phyloP scores from a whole-genome alignment of 257 asterid species.

The Solanum rostratum region DNA sequence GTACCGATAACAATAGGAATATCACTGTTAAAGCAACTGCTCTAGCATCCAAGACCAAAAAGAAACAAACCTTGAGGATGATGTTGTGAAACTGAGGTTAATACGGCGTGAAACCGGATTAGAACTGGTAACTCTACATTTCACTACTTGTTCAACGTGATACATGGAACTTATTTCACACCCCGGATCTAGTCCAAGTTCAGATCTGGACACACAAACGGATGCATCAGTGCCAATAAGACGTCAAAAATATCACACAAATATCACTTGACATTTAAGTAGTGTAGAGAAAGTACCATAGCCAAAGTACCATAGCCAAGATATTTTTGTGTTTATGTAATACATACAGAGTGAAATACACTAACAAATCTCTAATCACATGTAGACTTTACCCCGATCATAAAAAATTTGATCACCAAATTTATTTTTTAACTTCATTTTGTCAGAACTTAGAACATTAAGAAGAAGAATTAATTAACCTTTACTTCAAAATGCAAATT shows the following conservation, averaged over 20 bases:
- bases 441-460: neutral
- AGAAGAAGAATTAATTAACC: neutral
- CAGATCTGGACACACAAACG: slow-evolving; percentile 56
- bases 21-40: neutral
- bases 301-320: neutral
- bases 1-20: neutral
- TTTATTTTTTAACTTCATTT: neutral
- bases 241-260: neutral
- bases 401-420: neutral
- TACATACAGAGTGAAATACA: neutral
- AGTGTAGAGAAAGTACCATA: neutral
- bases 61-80: slow-evolving; percentile 53
- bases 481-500: neutral
- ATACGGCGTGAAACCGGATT: slow-evolving; percentile 56
- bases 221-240: neutral
- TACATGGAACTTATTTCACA: slow-evolving; percentile 63
- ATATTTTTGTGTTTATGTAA: neutral
- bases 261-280: neutral
- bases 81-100: slow-evolving; percentile 68
- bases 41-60: neutral
- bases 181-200: slow-evolving; percentile 82
- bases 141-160: slow-evolving; percentile 96
- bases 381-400: neutral
- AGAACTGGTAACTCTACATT: slow-evolving; percentile 77
- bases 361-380: neutral